Evolutionary conservation across 495 filamentous ascomycete genomes (phyloP), one percentile per base, ranked within the genome.

Genomic region (Evansstolkia leycettana): DNA sequence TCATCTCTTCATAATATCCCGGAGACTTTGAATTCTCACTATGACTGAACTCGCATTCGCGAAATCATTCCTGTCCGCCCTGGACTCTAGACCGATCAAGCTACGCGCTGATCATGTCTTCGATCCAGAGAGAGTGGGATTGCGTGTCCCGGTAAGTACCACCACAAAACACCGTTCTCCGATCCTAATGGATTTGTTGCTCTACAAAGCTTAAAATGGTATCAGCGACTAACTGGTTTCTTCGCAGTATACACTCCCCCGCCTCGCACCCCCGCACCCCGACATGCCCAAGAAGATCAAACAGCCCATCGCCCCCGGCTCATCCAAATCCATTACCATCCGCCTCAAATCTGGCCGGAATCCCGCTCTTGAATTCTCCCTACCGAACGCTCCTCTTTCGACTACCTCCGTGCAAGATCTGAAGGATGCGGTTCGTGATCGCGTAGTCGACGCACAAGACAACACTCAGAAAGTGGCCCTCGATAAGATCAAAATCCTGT

Each of bases 1-100:
- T n/a, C n/a, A n/a, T n/a, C n/a, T n/a, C n/a, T n/a, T n/a, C n/a
- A n/a, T n/a, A n/a, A n/a, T n/a, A n/a, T n/a, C n/a, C n/a, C n/a
- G n/a, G n/a, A n/a, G n/a, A n/a, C n/a, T n/a, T n/a, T n/a, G n/a
- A n/a, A 9, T 9, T 23, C 9, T 33, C 48, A 72, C 30, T 27
- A 92, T 92, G 84, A 72, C 84, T n/a, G 88, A 95, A 69, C 47
- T 88, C 31, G 55, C 72, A 34, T 98, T 93, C 55, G 74, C 84
- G 40, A 87, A 83, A 56, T 64, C 74, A 31, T 94, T 89, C 62
- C 78, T 98, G 44, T 64, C 80, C 13, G 66, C 72, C 13, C 73
- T 95, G 33, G 84, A 89, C 62, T 67, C 74, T 23, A 74, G 77
- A 38, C 80, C 83, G 7, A 54, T 77, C 47, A 89, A 86, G 59